A percentile compares a stretch with the other conserved stretches of the same genome.
phyloP scores from a whole-genome alignment of 208 protist genomes.

The Leishmania mexicana region DNA sequence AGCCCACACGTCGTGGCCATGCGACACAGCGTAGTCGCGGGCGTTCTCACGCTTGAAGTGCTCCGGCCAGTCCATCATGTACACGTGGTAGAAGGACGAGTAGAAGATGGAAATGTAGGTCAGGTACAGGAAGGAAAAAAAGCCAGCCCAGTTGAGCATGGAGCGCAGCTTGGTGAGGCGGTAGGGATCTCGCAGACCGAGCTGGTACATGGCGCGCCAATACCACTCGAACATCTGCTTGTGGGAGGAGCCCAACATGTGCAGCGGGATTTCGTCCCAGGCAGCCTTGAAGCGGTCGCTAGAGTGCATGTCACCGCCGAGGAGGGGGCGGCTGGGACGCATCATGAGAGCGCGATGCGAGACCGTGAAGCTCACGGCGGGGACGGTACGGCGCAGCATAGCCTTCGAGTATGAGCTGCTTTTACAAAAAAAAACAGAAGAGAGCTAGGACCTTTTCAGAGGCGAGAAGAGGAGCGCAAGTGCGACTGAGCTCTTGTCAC shows the following conservation, averaged over 20 bases:
- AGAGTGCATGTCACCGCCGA: slow-evolving; percentile 82
- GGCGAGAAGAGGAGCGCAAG: neutral
- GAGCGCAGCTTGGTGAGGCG: slow-evolving; percentile 75
- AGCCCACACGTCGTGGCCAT: slow-evolving; percentile 82
- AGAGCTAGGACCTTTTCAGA: neutral
- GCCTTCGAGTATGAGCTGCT: neutral
- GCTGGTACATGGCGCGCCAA: slow-evolving; percentile 79
- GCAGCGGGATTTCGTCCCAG: slow-evolving; percentile 84
- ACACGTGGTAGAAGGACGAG: slow-evolving; percentile 74
- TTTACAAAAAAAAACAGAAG: slow-evolving; percentile 10
- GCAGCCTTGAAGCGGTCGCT: slow-evolving; percentile 81
- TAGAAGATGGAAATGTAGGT: slow-evolving; percentile 80
- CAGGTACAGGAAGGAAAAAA: slow-evolving; percentile 74
- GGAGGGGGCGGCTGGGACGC: slow-evolving; percentile 61
- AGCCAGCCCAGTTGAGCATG: slow-evolving; percentile 66
- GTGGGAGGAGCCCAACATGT: slow-evolving; percentile 62
- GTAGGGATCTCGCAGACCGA: slow-evolving; percentile 70
- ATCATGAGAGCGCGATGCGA: slow-evolving; percentile 80
- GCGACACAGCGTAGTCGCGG: slow-evolving; percentile 69
- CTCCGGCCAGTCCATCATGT: slow-evolving; percentile 78
- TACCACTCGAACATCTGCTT: slow-evolving; percentile 84
- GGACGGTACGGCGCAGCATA: slow-evolving; percentile 80
- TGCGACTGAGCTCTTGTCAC: neutral
- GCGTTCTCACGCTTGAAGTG: slow-evolving; percentile 83
- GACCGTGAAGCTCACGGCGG: slow-evolving; percentile 81